These are phyloP conservation scores for Tolypocladium cylindrosporum DNA, from an alignment of 2,329 filamentous ascomycete genomes.

Conservation along the genomic window DNA sequence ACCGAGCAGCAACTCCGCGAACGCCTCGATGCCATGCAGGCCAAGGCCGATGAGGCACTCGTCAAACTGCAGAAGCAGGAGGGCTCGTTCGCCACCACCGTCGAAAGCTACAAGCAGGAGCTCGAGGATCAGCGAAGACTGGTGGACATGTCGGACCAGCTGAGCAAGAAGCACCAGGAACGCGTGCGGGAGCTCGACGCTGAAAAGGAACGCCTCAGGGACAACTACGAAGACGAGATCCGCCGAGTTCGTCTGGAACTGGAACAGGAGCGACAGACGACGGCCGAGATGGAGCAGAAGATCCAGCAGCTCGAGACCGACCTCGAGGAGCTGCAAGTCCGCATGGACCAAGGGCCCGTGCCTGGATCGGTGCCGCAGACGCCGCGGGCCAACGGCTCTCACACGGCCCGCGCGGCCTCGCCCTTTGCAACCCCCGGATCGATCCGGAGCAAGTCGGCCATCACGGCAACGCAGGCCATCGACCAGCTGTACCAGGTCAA, in stretches of 20 bases:
- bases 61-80: constrained; percentile 75
- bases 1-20: constrained; percentile 72
- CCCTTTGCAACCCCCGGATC: constrained; percentile 54
- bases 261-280: constrained; percentile 41
- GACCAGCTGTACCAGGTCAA: constrained; percentile 60
- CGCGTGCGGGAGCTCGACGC: constrained; percentile 61
- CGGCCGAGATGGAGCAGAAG: constrained; percentile 34
- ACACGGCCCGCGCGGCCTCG: constrained; percentile 42
- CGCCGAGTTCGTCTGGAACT: constrained; percentile 46
- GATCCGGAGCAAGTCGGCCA: constrained; percentile 41
- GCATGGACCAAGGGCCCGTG: constrained; percentile 30
- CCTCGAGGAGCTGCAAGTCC: constrained; percentile 41
- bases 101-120: constrained; percentile 80
- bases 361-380: constrained; percentile 48
- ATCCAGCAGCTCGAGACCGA: constrained; percentile 42
- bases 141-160: constrained; percentile 71
- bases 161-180: constrained; percentile 60
- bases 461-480: constrained; percentile 53
- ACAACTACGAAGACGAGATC: constrained; percentile 54
- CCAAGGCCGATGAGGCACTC: constrained; percentile 78
- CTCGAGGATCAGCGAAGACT: constrained; percentile 72
- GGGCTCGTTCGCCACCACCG: constrained; percentile 69
- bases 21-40: constrained; percentile 72
- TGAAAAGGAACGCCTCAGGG: constrained; percentile 48
- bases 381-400: constrained; percentile 47